Conservation (phyloP, 352 stramenopile species). For the Globisporangium spiculum region DNA sequence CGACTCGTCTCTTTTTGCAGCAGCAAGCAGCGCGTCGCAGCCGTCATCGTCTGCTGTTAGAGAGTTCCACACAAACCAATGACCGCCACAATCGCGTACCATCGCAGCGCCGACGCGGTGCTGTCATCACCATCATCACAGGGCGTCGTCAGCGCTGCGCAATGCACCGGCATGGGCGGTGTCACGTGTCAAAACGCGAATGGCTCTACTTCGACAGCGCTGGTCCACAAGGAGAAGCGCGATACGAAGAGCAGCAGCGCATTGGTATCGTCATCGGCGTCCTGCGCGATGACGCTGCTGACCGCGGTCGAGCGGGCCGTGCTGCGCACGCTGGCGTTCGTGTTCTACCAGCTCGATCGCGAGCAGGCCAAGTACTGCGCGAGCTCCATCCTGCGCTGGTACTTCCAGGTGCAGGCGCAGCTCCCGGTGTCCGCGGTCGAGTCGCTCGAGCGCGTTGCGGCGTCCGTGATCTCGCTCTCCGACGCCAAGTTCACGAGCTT, state of each 20-base stretch:
- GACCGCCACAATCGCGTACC: slow-evolving; percentile 4
- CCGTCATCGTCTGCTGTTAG: background rate
- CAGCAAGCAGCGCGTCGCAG: background rate
- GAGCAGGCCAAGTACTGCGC: slow-evolving; percentile 57
- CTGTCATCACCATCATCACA: background rate
- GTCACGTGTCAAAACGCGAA: background rate
- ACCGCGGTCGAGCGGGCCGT: slow-evolving; percentile 57
- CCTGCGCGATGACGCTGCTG: slow-evolving; percentile 43
- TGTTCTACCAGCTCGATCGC: slow-evolving; percentile 61
- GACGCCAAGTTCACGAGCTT: slow-evolving; percentile 64
- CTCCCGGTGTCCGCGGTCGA: slow-evolving; percentile 46
- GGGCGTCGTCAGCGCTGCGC: background rate
- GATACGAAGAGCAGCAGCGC: background rate
- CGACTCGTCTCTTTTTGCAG: background rate
- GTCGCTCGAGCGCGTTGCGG: slow-evolving; percentile 44
- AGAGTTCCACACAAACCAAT: background rate
- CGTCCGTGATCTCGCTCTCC: slow-evolving; percentile 60
- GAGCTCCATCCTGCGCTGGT: slow-evolving; percentile 58
- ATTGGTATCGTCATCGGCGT: slow-evolving; percentile 6
- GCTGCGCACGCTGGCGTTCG: slow-evolving; percentile 60
- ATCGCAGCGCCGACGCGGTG: slow-evolving; percentile 6
- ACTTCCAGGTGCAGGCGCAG: slow-evolving; percentile 56
- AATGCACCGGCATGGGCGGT: background rate
- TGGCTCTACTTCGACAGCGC: background rate
- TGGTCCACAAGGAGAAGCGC: background rate